Evolutionary conservation across 2,329 filamentous ascomycete genomes (phyloP), one percentile per base, ranked within the genome.

Genomic region (Fonsecaea erecta): DNA sequence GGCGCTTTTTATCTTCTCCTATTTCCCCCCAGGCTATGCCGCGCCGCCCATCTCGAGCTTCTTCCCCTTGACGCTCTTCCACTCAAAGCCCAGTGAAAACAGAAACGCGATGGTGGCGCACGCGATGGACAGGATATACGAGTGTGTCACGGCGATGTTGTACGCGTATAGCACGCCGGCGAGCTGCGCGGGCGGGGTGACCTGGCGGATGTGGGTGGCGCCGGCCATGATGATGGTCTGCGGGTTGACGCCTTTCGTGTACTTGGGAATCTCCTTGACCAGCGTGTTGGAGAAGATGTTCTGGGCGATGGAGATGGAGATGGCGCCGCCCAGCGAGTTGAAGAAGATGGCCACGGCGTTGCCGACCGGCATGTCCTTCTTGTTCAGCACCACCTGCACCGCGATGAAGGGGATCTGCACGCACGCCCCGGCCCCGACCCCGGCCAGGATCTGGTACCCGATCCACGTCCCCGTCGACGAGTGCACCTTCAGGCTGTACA

Each of bases 261-360:
- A 75, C 37, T 75, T 76, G 0, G 77, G 76, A 2, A 92, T 78
- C 37, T 84, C 80, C 2, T 80, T 74, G 52, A 86, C 77, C 18
- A 91, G 78, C 0, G 83, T 85, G 71, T 90, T 90, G 68, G 86
- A 84, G 78, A 91, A 90, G 52, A 90, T 82, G 21, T 87, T 86
- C 74, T 91, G 86, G 0, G 85, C 85, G 9, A 90, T 85, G 5
- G 85, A 84, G 54, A 91, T 84, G 69, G 86, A 85, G 26, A 91
- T 76, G 1, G 89, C 86, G 2, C 88, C 88, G 46, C 88, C 88
- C 2, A 91, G 80, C 1, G 82, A 82, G 72, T 90, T 86, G 77
- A 86, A 87, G 76, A 91, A 89, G 67, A 83, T 78, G 30, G 79
- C 72, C 30, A 80, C 75, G 3, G 76, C 75, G 55, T 73, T 75